Evolutionary conservation across 2,329 filamentous ascomycete species (phyloP), one percentile per base, ranked within the genome.

Genomic region (Arthrinium puccinioides): DNA sequence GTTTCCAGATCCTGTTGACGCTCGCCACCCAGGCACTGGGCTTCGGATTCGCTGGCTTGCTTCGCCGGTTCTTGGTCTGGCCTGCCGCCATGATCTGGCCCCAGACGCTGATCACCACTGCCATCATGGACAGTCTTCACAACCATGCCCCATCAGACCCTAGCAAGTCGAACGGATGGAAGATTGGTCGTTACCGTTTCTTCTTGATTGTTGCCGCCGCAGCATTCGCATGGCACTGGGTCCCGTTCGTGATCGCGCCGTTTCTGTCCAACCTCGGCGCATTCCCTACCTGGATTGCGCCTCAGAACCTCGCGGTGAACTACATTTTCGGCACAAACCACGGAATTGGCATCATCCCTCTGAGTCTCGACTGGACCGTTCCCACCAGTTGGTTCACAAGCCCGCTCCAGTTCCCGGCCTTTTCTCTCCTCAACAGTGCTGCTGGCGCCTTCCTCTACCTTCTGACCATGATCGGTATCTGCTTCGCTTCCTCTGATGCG

Each of bases 11-110:
- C 14, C 49, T 70, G 13, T 61, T 75, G 25, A 64, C 59, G 1
- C 51, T 76, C 7, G 65, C 64, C 0, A 72, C 69, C 21, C 71
- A 74, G 48, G 69, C 73, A 32, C 67, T 76, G 21, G 73, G 73
- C n/a, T 76, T 74, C 38, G 72, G 73, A 1, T 55, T 75, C 23
- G 71, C 73, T 9, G 73, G 73, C 7, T 43, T 52, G 8, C 30
- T 44, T 10, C 62, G 70, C 5, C 57, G 66, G 1, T 74, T 74
- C 46, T 55, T 75, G 4, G 69, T 75, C 7, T 72, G 70, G 14
- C 70, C 69, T 0, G 57, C 69, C 1, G 66, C 64, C 47, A 67
- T 65, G 44, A 61, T 76, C 27, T 74, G 69, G 67, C 69, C 69
- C 0, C 57, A 53, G 29, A 63, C 67, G 11, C 59, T 69, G 38